Base-by-base conservation (phyloP, 768 basidiomycete genomes). In the Grammothele lineata region DNA sequence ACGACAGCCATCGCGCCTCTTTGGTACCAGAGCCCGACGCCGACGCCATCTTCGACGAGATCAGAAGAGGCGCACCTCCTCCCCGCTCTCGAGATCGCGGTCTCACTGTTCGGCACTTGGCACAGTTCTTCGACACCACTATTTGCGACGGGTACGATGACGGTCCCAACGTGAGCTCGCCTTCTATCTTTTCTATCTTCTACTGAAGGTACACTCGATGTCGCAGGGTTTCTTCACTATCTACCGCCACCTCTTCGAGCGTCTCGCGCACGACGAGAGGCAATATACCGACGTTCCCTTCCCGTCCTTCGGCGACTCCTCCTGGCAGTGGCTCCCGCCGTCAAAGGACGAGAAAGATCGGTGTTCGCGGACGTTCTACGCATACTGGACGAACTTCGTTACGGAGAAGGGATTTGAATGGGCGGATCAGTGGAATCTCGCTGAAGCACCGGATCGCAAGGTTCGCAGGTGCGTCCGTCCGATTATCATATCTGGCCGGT, bases 221-320 rank as follows among this genome's bases (percentile, higher is more conserved):
- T n/a, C n/a, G 4, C 33, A 99, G 92, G 78, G 91, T 34, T 98
- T 96, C 70, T 98, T 81, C 66, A 80, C 83, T 0, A 78, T 98
- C 9, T 98, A 93, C 63, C 80, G 84, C 24, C 88, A 91, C 54
- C 70, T 99, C 3, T 98, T 98, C 62, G 66, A 73, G 12, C 81
- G 94, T 12, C 76, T 99, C 15, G 77, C 82, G 10, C 78, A 82
- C 17, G 95, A 98, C 57, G 96, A 98, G 63, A 70, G 36, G 56
- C 77, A 62, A 17, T 74, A 69, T 61, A 73, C 43, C 57, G 71
- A 48, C 61, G 73, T 38, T 47, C 68, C 71, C n/a, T 88, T 85
- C 51, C 96, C 94, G 1, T 75, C 81, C 3, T 96, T 99, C 61
- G 96, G 96, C 6, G 66, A 76, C 50, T 78, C 92, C 0, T 71